Evolutionary conservation across 768 basidiomycete species (phyloP).

Genomic region (Leccinum longicurvipes): DNA sequence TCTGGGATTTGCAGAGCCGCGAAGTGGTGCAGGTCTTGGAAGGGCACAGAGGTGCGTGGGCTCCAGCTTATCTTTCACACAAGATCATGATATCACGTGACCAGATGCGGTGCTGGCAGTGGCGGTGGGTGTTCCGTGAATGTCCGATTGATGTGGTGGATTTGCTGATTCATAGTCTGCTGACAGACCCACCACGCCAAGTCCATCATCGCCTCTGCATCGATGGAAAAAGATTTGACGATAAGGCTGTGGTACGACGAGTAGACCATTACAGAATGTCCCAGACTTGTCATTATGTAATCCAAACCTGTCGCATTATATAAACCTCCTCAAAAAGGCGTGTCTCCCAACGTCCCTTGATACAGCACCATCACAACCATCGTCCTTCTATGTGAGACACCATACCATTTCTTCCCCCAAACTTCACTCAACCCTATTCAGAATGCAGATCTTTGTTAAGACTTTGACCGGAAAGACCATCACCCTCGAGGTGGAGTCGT

Average conservation of each 20-base stretch:
- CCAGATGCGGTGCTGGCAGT: constrained; percentile 71
- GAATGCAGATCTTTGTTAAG: constrained; percentile 75
- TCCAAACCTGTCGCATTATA: constrained; percentile 20
- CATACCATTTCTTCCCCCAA: neutral
- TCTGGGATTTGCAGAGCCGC: constrained; percentile 88
- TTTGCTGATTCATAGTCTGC: neutral
- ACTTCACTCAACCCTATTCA: neutral
- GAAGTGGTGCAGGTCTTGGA: constrained; percentile 71
- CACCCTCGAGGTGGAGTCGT: constrained; percentile 28
- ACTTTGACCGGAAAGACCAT: constrained; percentile 89
- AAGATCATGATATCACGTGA: neutral
- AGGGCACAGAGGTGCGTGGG: constrained; percentile 71
- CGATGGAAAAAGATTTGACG: constrained; percentile 83
- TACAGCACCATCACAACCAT: neutral
- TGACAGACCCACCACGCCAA: constrained; percentile 71
- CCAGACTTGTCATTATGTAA: neutral
- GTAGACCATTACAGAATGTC: neutral
- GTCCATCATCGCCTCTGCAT: constrained; percentile 81
- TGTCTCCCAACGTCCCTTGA: neutral
- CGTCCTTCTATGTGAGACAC: constrained; percentile 3
- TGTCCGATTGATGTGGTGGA: neutral
- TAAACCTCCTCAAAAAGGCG: constrained; percentile 1
- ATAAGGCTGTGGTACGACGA: constrained; percentile 78
- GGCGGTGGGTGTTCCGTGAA: constrained; percentile 46
- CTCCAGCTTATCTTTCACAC: neutral